Evolutionary conservation across 345 rosid genomes (phyloP).

Genomic region (Ceriops zippeliana): DNA sequence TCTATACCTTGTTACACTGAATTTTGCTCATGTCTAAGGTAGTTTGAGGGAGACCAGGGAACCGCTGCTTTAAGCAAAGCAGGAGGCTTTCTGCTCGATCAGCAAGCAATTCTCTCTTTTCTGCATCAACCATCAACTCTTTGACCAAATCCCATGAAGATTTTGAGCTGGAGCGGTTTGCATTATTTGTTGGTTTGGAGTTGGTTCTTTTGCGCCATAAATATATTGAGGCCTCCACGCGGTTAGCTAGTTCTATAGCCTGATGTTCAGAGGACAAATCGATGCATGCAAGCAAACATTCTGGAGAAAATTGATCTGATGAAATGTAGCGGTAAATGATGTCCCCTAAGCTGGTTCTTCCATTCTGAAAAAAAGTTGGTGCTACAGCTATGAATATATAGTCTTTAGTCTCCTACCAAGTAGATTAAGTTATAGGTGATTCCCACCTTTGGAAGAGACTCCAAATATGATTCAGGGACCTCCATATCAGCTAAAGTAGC

Average conservation of each 20-base stretch:
- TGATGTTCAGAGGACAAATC: slow-evolving; percentile 93
- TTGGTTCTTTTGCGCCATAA: slow-evolving; percentile 61
- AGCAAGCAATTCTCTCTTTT: slow-evolving; percentile 76
- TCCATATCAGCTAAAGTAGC: slow-evolving; percentile 79
- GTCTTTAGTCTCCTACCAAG: neutral
- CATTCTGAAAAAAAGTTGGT: slow-evolving; percentile 55
- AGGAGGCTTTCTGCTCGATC: slow-evolving; percentile 87
- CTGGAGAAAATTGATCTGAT: slow-evolving; percentile 83
- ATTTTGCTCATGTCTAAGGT: slow-evolving; percentile 93
- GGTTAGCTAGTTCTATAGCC: slow-evolving; percentile 87
- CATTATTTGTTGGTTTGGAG: slow-evolving; percentile 43
- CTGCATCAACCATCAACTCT: slow-evolving; percentile 85
- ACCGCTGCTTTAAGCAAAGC: slow-evolving; percentile 79
- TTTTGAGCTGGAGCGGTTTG: slow-evolving; percentile 52
- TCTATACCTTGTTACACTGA: slow-evolving; percentile 74
- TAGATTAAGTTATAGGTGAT: neutral
- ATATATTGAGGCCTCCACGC: slow-evolving; percentile 78
- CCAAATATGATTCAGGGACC: slow-evolving; percentile 77
- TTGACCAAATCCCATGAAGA: slow-evolving; percentile 93
- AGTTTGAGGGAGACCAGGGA: slow-evolving; percentile 93
- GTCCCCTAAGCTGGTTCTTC: slow-evolving; percentile 81
- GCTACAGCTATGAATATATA: slow-evolving; percentile 1
- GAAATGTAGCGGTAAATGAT: slow-evolving; percentile 71
- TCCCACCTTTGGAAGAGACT: slow-evolving; percentile 84
- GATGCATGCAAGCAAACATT: slow-evolving; percentile 81